A percentile compares a stretch with the other conserved stretches of the same genome.
Evolutionary conservation across 306 rosid species (phyloP).

Genomic region (Inga oerstediana): DNA sequence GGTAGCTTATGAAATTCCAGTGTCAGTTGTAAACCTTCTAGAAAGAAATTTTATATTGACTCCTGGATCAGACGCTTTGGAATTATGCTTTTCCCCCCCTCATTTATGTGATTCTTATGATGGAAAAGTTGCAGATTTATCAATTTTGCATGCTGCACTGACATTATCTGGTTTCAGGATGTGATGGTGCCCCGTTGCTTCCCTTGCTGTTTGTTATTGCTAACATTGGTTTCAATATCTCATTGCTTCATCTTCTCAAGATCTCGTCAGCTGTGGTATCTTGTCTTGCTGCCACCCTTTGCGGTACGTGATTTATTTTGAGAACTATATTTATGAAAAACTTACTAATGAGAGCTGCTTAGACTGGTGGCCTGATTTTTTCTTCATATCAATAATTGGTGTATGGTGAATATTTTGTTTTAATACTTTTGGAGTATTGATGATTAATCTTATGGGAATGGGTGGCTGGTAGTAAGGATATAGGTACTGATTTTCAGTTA

Average conservation of each 20-base stretch:
- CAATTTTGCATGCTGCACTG: slow-evolving; percentile 6
- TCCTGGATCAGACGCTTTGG: slow-evolving; percentile 17
- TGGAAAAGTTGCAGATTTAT: slow-evolving; percentile 16
- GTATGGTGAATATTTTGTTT: slow-evolving; percentile 21
- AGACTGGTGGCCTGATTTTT: background rate
- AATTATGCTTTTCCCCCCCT: slow-evolving; percentile 6
- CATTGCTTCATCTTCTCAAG: slow-evolving; percentile 86
- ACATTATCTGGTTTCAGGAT: slow-evolving; percentile 42
- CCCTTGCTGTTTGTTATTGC: slow-evolving; percentile 50
- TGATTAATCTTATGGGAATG: slow-evolving; percentile 3
- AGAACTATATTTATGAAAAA: background rate
- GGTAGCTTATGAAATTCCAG: slow-evolving; percentile 22
- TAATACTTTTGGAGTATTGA: slow-evolving; percentile 8
- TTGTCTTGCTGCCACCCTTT: slow-evolving; percentile 85
- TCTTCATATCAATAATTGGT: background rate
- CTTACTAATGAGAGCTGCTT: background rate
- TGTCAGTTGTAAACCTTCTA: slow-evolving; percentile 12
- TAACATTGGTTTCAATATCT: slow-evolving; percentile 65
- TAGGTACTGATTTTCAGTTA: background rate
- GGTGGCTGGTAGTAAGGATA: background rate
- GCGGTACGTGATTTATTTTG: slow-evolving; percentile 57
- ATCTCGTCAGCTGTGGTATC: slow-evolving; percentile 93
- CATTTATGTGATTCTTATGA: background rate
- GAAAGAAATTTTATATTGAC: slow-evolving; percentile 13
- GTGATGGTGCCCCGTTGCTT: slow-evolving; percentile 57